Percentiles rank a stretch among this genome's conserved stretches.
phyloP scores from a whole-genome alignment of 768 basidiomycete species.

The Pilatotrama ljubarskyi region DNA sequence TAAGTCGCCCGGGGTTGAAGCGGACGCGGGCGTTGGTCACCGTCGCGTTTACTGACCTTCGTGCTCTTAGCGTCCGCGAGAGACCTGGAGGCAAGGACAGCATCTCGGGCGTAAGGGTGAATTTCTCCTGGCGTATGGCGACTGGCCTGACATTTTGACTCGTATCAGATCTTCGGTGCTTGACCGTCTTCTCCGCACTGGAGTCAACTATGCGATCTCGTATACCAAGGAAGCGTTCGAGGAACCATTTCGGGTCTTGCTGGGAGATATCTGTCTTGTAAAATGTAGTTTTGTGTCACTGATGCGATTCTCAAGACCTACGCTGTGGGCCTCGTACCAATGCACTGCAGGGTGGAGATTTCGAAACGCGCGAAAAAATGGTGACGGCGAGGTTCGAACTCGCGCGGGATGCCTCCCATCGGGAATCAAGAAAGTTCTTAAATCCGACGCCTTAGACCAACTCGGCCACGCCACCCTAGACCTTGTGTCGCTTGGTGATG shows the following conservation, averaged over 20 bases:
- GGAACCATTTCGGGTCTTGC: too few species aligned
- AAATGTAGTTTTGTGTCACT: too few species aligned
- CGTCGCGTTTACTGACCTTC: neutral
- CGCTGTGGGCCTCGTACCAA: too few species aligned
- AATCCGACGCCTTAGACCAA: conserved; percentile 92
- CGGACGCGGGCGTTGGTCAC: too few species aligned
- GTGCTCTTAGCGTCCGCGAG: conserved; percentile 54
- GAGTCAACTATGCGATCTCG: too few species aligned
- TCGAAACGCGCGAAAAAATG: conserved; percentile 36
- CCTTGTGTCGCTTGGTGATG: neutral
- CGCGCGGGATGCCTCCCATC: conserved; percentile 83
- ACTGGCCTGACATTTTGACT: neutral
- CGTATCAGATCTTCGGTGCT: conserved; percentile 2
- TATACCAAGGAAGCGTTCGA: neutral
- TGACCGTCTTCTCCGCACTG: neutral
- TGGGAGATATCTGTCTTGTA: too few species aligned
- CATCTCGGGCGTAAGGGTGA: conserved; percentile 46
- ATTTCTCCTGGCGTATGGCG: neutral
- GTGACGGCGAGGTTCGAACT: conserved; percentile 91
- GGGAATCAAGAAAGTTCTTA: conserved; percentile 70
- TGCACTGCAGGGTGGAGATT: too few species aligned
- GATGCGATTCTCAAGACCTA: too few species aligned
- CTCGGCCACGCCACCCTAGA: conserved; percentile 73
- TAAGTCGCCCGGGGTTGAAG: conserved; percentile 33
- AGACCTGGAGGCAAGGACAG: conserved; percentile 67